These are phyloP conservation scores for Aspergillus carbonarius DNA, from an alignment of 2,329 filamentous ascomycete species.

Conservation along the genomic window DNA sequence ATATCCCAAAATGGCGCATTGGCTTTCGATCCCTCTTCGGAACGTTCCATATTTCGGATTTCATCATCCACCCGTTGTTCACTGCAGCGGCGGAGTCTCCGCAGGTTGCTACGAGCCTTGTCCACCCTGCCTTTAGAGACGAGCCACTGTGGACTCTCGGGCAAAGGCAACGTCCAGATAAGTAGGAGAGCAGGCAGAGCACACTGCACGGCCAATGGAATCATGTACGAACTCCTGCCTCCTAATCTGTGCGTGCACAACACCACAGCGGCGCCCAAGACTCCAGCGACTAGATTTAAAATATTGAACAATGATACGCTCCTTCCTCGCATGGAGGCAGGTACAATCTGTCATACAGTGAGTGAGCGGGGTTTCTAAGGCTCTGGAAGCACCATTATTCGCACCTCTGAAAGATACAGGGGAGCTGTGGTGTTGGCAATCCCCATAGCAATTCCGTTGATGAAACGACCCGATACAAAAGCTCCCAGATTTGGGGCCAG, in stretches of 20 bases:
- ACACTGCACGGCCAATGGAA: constrained; percentile 39
- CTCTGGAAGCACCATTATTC: background rate
- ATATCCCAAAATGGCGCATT: constrained; percentile 38
- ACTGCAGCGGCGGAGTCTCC: constrained; percentile 33
- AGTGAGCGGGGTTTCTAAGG: background rate
- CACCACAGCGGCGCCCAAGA: constrained; percentile 36
- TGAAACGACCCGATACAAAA: constrained; percentile 35
- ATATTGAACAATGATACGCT: constrained; percentile 34
- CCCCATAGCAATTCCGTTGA: constrained; percentile 34
- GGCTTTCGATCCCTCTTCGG: constrained; percentile 24
- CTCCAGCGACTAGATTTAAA: constrained; percentile 31
- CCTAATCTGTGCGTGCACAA: constrained; percentile 28
- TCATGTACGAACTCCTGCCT: constrained; percentile 32
- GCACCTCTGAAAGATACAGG: constrained; percentile 37
- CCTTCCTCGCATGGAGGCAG: constrained; percentile 31
- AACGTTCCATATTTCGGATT: constrained; percentile 30
- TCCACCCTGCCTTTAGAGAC: constrained; percentile 29
- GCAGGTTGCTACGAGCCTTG: constrained; percentile 30
- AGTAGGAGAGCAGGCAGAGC: constrained; percentile 33
- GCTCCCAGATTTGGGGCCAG: constrained; percentile 36
- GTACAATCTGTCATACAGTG: constrained; percentile 27
- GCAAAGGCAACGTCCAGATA: constrained; percentile 29
- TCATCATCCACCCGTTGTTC: constrained; percentile 34
- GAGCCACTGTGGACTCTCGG: constrained; percentile 39
- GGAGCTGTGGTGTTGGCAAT: constrained; percentile 37